phyloP scores from a whole-genome alignment of 78 protist genomes.

The Planoprotostelium fungivorum region DNA sequence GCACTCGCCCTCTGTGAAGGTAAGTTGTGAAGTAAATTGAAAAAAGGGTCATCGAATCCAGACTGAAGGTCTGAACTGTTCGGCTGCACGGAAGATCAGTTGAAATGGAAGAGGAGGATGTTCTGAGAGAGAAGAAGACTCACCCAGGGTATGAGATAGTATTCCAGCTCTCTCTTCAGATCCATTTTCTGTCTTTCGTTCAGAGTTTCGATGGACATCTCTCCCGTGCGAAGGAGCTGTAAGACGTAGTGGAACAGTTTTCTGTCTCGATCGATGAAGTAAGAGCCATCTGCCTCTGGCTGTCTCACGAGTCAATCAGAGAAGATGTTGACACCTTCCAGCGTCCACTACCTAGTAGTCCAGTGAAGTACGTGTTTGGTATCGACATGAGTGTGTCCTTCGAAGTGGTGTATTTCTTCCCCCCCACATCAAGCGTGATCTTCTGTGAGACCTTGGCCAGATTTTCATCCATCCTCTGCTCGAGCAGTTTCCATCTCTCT shows the following conservation, averaged over 20 bases:
- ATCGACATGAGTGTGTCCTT: background rate
- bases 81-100: background rate
- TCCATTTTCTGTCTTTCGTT: too few species aligned
- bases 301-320: background rate
- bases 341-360: background rate
- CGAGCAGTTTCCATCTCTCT: too few species aligned
- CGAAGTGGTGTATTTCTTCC: background rate
- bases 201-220: background rate
- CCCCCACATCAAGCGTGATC: background rate
- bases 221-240: background rate
- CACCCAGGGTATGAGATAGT: background rate
- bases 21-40: too few species aligned
- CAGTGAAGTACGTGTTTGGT: background rate
- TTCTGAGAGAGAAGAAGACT: too few species aligned
- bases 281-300: background rate
- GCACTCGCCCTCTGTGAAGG: too few species aligned
- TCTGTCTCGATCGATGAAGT: background rate
- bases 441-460: background rate
- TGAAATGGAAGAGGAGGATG: background rate
- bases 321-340: background rate
- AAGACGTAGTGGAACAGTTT: background rate
- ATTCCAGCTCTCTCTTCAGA: too few species aligned
- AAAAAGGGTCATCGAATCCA: too few species aligned
- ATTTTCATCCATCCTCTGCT: background rate
- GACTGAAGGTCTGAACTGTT: too few species aligned